Conservation (phyloP, 495 filamentous ascomycete genomes). For the Aspergillus avenaceus region DNA sequence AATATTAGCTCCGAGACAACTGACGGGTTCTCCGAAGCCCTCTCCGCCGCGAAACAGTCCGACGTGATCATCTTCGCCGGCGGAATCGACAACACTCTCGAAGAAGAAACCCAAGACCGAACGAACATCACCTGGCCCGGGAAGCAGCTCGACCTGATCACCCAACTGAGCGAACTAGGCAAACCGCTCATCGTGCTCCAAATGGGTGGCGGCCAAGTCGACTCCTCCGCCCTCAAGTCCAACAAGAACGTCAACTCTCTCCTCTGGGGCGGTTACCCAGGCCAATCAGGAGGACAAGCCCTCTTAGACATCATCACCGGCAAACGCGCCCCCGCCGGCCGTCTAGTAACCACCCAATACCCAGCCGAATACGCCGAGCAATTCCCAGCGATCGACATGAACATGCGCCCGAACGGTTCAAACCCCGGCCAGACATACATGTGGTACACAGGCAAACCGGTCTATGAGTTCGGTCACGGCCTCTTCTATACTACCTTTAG, state of each 20-base stretch:
- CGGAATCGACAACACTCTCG: conserved; percentile 54
- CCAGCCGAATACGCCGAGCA: conserved; percentile 48
- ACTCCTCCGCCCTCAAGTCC: conserved; percentile 47
- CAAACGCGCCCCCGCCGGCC: conserved; percentile 51
- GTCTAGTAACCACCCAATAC: conserved; percentile 56
- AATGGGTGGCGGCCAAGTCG: conserved; percentile 57
- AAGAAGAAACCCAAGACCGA: conserved; percentile 53
- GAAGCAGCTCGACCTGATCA: conserved; percentile 52
- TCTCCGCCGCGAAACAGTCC: conserved; percentile 45
- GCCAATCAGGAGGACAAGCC: conserved; percentile 55
- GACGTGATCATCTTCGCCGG: conserved; percentile 55
- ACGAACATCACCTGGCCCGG: conserved; percentile 54
- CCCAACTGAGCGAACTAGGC: conserved; percentile 40
- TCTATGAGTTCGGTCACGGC: conserved; percentile 54
- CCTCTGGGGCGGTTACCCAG: conserved; percentile 57
- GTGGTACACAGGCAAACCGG: conserved; percentile 53
- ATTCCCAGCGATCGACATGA: conserved; percentile 55
- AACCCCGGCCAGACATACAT: conserved; percentile 56
- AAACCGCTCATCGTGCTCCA: conserved; percentile 57
- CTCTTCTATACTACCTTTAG: conserved; percentile 50
- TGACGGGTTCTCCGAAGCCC: conserved; percentile 33
- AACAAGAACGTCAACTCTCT: conserved; percentile 50
- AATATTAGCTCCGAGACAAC: conserved; percentile 39
- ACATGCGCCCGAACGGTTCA: conserved; percentile 40
- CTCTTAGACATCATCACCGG: conserved; percentile 53